These are phyloP conservation scores for Asparagopsis taxiformis DNA, from an alignment of 31 red algal genomes.

Conservation along the genomic window DNA sequence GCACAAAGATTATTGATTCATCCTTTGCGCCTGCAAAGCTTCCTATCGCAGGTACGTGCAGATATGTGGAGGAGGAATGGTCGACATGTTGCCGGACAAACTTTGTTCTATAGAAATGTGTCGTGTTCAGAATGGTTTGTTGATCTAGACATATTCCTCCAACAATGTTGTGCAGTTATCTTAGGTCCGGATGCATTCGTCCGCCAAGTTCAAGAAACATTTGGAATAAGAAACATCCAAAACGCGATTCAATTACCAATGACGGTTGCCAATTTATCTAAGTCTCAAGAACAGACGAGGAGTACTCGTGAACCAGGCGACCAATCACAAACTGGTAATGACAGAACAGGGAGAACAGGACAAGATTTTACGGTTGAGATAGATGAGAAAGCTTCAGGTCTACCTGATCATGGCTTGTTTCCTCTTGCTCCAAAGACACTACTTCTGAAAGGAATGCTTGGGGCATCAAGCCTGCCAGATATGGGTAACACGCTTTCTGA, in stretches of 20 bases:
- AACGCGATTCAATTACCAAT: constrained; percentile 16
- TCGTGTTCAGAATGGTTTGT: constrained; percentile 78
- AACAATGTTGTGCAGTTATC: constrained; percentile 65
- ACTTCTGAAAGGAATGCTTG: neutral
- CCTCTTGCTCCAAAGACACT: neutral
- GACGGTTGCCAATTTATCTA: neutral
- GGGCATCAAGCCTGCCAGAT: neutral
- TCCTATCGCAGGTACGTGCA: constrained; percentile 70
- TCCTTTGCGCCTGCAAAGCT: constrained; percentile 55
- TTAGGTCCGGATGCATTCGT: constrained; percentile 24
- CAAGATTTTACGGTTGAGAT: neutral
- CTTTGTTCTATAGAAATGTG: constrained; percentile 45
- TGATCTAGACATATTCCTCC: constrained; percentile 83
- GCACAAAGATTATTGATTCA: constrained; percentile 28
- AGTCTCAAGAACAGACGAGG: neutral
- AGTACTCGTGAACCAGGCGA: neutral
- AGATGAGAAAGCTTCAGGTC: too few species aligned
- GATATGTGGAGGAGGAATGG: constrained; percentile 94
- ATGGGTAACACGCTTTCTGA: neutral
- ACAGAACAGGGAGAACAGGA: neutral
- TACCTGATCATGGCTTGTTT: constrained; percentile 1
- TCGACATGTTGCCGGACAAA: constrained; percentile 22
- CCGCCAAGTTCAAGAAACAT: constrained; percentile 18
- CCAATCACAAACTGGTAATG: neutral
- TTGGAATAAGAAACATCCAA: constrained; percentile 37